These are phyloP conservation scores for Boletus semigastroideus DNA, from an alignment of 1,284 basidiomycete genomes.

Conservation along the genomic window DNA sequence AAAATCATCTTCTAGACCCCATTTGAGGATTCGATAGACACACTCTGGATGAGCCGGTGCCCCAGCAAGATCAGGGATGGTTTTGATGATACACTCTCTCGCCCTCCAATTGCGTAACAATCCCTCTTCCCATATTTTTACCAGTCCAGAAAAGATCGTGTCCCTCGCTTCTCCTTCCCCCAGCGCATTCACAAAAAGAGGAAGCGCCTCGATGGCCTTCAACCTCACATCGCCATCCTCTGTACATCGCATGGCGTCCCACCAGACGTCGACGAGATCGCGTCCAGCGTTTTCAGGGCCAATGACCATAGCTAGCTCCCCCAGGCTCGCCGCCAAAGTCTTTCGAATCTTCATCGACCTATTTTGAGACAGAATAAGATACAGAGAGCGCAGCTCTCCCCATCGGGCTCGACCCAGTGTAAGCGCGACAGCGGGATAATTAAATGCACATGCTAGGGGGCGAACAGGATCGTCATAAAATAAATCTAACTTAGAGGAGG, in stretches of 20 bases:
- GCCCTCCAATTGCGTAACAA: conserved; percentile 80
- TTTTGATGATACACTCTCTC: conserved; percentile 67
- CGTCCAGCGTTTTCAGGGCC: conserved; percentile 64
- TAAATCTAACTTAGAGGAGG: conserved; percentile 35
- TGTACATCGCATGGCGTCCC: conserved; percentile 52
- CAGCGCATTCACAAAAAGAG: conserved; percentile 58
- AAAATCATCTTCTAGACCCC: conserved; percentile 76
- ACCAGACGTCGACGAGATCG: conserved; percentile 80
- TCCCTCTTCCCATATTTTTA: conserved; percentile 62
- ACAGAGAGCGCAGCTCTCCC: conserved; percentile 72
- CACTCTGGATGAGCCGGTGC: conserved; percentile 32
- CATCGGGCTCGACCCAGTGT: conserved; percentile 81
- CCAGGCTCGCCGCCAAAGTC: conserved; percentile 84
- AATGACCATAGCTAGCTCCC: conserved; percentile 87
- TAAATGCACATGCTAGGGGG: conserved; percentile 89
- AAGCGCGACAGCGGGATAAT: conserved; percentile 89
- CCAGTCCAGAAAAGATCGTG: conserved; percentile 53
- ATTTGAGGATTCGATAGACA: conserved; percentile 51
- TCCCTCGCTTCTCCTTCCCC: conserved; percentile 47
- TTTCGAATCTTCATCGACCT: conserved; percentile 65
- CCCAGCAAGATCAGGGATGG: conserved; percentile 44
- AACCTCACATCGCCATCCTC: conserved; percentile 71
- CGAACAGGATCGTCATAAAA: conserved; percentile 65
- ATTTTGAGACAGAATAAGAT: conserved; percentile 63
- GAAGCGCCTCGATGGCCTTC: conserved; percentile 65